Conservation (phyloP, 768 basidiomycete genomes). For the Podaxis pistillaris region DNA sequence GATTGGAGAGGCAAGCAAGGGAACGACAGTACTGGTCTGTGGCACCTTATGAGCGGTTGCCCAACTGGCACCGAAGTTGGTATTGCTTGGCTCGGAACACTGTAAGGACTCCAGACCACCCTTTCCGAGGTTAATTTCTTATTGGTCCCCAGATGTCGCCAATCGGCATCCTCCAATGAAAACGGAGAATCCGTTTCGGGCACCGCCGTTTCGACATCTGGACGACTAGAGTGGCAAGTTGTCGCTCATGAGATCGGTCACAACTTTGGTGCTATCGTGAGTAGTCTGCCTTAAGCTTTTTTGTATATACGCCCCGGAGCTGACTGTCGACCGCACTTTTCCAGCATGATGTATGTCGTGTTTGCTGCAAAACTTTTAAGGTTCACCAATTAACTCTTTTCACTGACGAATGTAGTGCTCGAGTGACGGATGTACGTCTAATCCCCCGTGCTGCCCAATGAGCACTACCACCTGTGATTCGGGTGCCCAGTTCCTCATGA, state of each 20-base stretch:
- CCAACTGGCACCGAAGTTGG: constrained; percentile 81
- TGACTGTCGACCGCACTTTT: constrained; percentile 6
- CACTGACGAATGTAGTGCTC: constrained; percentile 43
- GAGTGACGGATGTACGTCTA: constrained; percentile 55
- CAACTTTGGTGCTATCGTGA: constrained; percentile 86
- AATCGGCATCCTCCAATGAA: constrained; percentile 42
- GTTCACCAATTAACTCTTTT: constrained; percentile 8
- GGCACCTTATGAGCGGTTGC: constrained; percentile 88
- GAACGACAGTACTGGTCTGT: constrained; percentile 75
- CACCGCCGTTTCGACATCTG: constrained; percentile 77
- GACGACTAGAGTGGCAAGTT: constrained; percentile 79
- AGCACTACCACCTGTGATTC: constrained; percentile 60
- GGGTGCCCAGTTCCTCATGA: constrained; percentile 77
- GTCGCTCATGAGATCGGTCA: constrained; percentile 83
- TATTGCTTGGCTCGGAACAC: constrained; percentile 83
- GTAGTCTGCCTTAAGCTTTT: constrained; percentile 26
- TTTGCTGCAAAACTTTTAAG: not conserved
- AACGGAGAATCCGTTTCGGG: constrained; percentile 63
- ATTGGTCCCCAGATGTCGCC: constrained; percentile 47
- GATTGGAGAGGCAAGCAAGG: constrained; percentile 77
- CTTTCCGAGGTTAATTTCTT: constrained; percentile 1
- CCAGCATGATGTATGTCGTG: constrained; percentile 54
- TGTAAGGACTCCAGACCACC: constrained; percentile 40
- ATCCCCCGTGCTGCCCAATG: constrained; percentile 67
- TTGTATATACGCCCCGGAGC: not conserved